A percentile compares a stretch with the other conserved stretches of the same genome.
Conservation (phyloP, 257 asterid genomes). For the Linaria vulgaris region DNA sequence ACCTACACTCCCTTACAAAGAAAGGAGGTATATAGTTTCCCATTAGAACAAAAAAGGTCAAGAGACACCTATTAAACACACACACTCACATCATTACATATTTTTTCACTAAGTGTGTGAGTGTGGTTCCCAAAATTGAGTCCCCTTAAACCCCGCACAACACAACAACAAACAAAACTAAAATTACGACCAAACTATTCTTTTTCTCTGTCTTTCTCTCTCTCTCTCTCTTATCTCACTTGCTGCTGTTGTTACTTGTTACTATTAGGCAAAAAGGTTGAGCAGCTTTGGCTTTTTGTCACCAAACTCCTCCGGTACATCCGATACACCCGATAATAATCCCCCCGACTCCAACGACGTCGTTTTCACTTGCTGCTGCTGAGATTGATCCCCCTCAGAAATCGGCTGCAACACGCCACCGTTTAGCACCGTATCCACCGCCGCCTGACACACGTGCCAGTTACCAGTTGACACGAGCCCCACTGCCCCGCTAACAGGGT, state of each 20-base stretch:
- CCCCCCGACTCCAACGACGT: conserved; percentile 49
- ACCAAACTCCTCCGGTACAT: conserved; percentile 46
- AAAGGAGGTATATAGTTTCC: no score
- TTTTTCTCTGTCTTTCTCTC: background rate
- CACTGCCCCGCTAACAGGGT: conserved; percentile 88
- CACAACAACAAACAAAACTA: background rate
- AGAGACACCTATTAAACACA: no score
- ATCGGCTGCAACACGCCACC: conserved; percentile 50
- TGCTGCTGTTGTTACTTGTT: no score
- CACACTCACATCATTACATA: no score
- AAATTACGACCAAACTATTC: no score
- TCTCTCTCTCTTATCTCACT: background rate
- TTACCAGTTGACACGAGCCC: conserved; percentile 70
- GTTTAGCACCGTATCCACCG: conserved; percentile 73
- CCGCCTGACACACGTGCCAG: conserved; percentile 73
- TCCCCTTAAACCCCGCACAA: no score
- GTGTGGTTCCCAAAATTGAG: no score
- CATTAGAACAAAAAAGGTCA: no score
- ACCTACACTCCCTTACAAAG: no score
- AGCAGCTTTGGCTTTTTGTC: conserved; percentile 77
- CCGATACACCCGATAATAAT: conserved; percentile 59
- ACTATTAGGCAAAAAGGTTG: conserved; percentile 70
- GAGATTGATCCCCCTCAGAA: conserved; percentile 27
- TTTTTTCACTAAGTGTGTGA: no score
- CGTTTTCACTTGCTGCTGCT: conserved; percentile 33